Base-by-base conservation (phyloP, 768 basidiomycete species). In the Agaricus blazei region DNA sequence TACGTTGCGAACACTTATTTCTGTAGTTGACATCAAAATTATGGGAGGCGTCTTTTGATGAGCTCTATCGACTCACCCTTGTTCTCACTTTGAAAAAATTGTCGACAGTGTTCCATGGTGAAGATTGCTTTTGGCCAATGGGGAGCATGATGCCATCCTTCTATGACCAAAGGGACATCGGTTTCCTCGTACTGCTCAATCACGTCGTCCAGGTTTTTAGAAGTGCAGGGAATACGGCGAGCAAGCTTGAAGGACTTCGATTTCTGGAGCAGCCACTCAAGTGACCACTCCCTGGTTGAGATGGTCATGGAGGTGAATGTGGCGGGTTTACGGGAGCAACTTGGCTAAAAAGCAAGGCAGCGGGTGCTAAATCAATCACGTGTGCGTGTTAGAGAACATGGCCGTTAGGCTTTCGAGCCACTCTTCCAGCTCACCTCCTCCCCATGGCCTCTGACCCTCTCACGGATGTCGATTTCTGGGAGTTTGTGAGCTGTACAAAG, bases 401-500 rank as follows among this genome's bases (percentile, higher is more conserved):
- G 19, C 19, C 19, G 19, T 19, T 19, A 19, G 19, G 19, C 19
- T 19, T 19, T 19, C 19, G 19, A 11, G 26, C n/a, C 28, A 37
- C 34, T 45, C 27, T 9, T 14, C 23, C 2, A 31, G 4, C 37
- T 15, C 40, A 6, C 76, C 26, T 19, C 9, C 34, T 19, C 78
- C 76, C 79, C 24, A 67, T 68, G 50, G 36, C 68, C 26, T 67
- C 72, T 7, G 62, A 64, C 15, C 47, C 48, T 6, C 27, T 2
- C 9, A 23, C 67, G 7, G 76, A 78, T 11, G 75, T 81, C 54
- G 84, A 87, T 60, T 87, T 90, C 66, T 93, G 91, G 90, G 86
- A 90, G 44, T 90, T 88, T 58, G 84, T 90, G 5, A 69, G 71
- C 52, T 93, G 91, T 62, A 72, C 80, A 0, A 74, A 79, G 63